Conservation (phyloP, 495 filamentous ascomycete species). For the Aspergillus incahuasiensis region DNA sequence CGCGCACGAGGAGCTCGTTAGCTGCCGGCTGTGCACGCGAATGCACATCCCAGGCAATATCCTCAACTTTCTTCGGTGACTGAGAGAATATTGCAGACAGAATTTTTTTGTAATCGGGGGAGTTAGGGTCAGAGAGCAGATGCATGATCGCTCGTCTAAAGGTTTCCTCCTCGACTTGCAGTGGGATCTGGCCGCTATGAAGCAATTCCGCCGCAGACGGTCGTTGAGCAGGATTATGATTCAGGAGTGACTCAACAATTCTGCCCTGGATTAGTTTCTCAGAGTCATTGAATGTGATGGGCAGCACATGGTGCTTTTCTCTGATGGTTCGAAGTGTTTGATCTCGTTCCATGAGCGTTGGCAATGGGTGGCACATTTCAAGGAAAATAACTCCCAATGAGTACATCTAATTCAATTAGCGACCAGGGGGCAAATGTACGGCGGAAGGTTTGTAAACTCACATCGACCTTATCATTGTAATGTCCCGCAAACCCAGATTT, state of each 20-base stretch:
- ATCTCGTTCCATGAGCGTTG: conserved; percentile 84
- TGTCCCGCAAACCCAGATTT: conserved; percentile 62
- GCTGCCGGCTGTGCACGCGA: conserved; percentile 47
- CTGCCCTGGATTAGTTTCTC: conserved; percentile 69
- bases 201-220: conserved; percentile 84
- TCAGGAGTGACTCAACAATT: conserved; percentile 76
- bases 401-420: conserved; percentile 64
- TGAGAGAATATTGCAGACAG: conserved; percentile 77
- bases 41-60: conserved; percentile 81
- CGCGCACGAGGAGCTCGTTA: conserved; percentile 66
- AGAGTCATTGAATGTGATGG: conserved; percentile 66
- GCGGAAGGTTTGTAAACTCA: conserved; percentile 36
- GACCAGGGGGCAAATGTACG: not conserved
- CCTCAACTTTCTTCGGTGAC: conserved; percentile 69
- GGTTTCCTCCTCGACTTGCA: conserved; percentile 88
- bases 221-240: conserved; percentile 71
- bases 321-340: conserved; percentile 67
- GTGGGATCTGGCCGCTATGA: conserved; percentile 78
- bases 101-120: conserved; percentile 86
- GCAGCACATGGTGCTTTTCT: conserved; percentile 61
- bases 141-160: conserved; percentile 76
- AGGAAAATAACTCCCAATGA: conserved; percentile 97
- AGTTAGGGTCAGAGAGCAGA: conserved; percentile 68
- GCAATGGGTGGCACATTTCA: conserved; percentile 86
- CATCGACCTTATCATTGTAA: conserved; percentile 92